phyloP scores from a whole-genome alignment of 306 rosid genomes.

The Inga leiocalycina region DNA sequence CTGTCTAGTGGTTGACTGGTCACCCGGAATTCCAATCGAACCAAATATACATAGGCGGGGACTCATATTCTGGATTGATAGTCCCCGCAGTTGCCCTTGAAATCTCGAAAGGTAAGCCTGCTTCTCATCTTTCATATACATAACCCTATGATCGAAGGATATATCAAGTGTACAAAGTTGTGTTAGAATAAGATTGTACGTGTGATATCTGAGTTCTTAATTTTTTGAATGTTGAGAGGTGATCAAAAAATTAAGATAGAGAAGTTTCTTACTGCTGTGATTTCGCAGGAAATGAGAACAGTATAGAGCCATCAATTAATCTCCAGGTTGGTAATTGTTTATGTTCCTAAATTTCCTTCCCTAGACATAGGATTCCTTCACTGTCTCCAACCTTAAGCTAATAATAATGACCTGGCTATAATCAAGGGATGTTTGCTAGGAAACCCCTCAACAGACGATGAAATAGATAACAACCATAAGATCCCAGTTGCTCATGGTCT shows the following conservation, averaged over 20 bases:
- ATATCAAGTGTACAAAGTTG: background rate
- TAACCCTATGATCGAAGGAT: background rate
- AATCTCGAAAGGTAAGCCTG: conserved; percentile 42
- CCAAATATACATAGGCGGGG: conserved; percentile 45
- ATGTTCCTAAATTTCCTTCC: background rate
- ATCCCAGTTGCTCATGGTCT: conserved; percentile 28
- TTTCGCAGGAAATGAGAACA: conserved; percentile 43
- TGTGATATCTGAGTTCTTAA: background rate
- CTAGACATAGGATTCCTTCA: background rate
- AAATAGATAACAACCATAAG: conserved; percentile 11
- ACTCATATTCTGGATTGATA: conserved; percentile 51
- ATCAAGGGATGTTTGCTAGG: conserved; percentile 52
- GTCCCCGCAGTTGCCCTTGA: conserved; percentile 40
- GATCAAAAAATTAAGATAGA: background rate
- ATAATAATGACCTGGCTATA: background rate
- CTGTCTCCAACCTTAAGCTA: background rate
- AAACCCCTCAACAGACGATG: conserved; percentile 30
- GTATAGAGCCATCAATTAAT: conserved; percentile 37
- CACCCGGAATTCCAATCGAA: conserved; percentile 49
- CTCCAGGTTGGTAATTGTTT: conserved; percentile 31
- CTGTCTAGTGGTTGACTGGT: conserved; percentile 45
- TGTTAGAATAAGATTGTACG: background rate
- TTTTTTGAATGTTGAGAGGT: background rate
- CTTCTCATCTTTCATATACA: background rate
- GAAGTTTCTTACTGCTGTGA: background rate